Evolutionary conservation across 306 rosid species (phyloP), one percentile per base, ranked within the genome.

Genomic region (Begonia peltatifolia): DNA sequence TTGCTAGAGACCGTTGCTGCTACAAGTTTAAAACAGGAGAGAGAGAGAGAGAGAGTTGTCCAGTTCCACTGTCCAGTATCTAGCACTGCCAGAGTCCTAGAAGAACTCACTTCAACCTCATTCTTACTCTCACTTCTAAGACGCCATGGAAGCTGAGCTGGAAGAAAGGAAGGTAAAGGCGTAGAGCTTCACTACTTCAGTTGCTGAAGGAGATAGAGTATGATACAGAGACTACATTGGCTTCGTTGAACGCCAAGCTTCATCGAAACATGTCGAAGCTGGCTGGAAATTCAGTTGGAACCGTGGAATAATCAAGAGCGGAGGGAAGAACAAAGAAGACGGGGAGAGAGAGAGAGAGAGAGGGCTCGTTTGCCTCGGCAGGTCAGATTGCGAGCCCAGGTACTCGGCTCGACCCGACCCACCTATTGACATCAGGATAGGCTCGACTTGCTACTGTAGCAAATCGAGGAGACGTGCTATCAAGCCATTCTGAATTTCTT

Each of bases 251-350:
- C 11, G 95, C 89, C 0, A 79, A 88, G 93, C 87, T 88, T 49
- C 95, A 88, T 77, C 79, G 77, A 62, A 88, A 77, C 78, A 77
- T 79, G 87, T 84, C 95, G 1, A 84, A 76, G 72, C 41, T 74
- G 64, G 95, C 84, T 63, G 93, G 93, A 0, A 94, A 20, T 20
- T 20, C 23, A 88, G 73, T 95, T 93, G 0, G 67, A 22, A 0
- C 71, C 69, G 0, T 17, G 18, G 18, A 17, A 17, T 1, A 17
- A 17, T 17, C 18, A 17, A 17, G 18, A 17, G 1, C 18, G 84
- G 15, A 2, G 47, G 52, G 35, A 30, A 73, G 56, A 30, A 44
- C 18, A 51, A 52, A 42, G 52, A 52, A 46, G 54, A 49, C 1
- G 61, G 67, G 57, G 36, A 72, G 23, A 66, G 52, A 35, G 43